Evolutionary conservation across 2,329 filamentous ascomycete genomes (phyloP), one percentile per base, ranked within the genome.

Genomic region (Decorospora gaudefroyi): DNA sequence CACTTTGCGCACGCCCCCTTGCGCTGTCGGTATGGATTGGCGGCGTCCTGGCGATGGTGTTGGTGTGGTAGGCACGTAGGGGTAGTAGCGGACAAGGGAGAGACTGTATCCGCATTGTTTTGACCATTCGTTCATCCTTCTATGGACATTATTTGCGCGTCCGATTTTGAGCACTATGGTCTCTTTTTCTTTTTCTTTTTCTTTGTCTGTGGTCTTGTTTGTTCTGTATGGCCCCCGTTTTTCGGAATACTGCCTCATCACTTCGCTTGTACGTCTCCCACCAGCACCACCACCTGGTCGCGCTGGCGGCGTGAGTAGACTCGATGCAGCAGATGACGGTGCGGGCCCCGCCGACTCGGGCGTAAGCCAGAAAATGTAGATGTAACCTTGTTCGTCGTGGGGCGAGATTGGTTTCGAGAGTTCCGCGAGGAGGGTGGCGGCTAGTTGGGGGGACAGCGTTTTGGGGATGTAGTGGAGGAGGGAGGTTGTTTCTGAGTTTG

Each of bases 351-450:
- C 79, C 23, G 80, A 76, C 21, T 90, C 84, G 7, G 65, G 54
- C 0, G 90, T 96, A 15, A 96, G 79, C 90, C 92, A 96, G 78
- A 97, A 99, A 71, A 99, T 95, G 78, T 99, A 99, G 57, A 99
- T 97, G 73, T 93, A 99, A 25, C 93, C 93, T 34, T 66, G 65
- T 57, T 95, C 88, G 55, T 93, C 88, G 40, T 79, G 75, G 15
- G 82, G 75, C 0, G 89, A 90, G 31, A 91, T 81, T 1, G 78
- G 90, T 75, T 80, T 93, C 66, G 71, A 82, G 7, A 97, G 78
- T 69, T 97, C 91, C 2, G 85, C 76, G 47, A 92, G 79, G 3
- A 97, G 77, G 4, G 78, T 73, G 0, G 89, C 86, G 0, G 87
- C 76, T 0, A 83, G 87, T 56, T 86, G 76, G 1, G 88, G 84